Base-by-base conservation (phyloP, 2,329 filamentous ascomycete species). In the Aspergillus flavus region DNA sequence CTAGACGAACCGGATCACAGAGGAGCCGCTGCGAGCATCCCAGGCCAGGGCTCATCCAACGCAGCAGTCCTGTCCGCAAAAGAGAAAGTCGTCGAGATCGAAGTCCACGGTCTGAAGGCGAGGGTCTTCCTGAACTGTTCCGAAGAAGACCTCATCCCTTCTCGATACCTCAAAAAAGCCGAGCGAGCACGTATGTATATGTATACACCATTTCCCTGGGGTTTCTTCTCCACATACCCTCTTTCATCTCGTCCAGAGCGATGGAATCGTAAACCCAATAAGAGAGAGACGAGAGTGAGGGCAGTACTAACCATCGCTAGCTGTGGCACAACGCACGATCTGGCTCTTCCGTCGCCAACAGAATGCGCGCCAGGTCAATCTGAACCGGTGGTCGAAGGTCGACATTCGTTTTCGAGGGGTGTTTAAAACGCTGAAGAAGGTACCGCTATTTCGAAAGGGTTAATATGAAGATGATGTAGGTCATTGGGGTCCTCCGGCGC, bases 381-480 rank as follows among this genome's bases (percentile, higher is more conserved):
- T 71, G 10, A 57, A 52, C 11, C 58, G 55, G 43, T 74, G 71
- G 73, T 68, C 71, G 7, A 63, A 63, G 16, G 50, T 66, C 7
- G 67, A 74, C 41, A 63, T 67, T 39, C 67, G 67, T 12, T 75
- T 69, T 54, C 65, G 68, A 9, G 69, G 65, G 3, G 66, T 74
- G 2, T 75, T 70, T 63, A 65, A 64, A 46, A 67, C 67, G 1
- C 68, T 75, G 4, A 48, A 57, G 12, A 70, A 72, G 45, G 68
- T 66, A 1, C 73, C 72, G 5, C 41, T 19, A 5, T 71, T 73
- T 32, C 19, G 30, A 10, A 62, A 61, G 5, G 66, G 67, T 0
- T 28, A 73, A 9, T 74, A 71, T 19, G 66, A 69, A 45, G 61
- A 68, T 30, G 66, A 64, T 2, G 61, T 58, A 3, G 56, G 34